phyloP scores from a whole-genome alignment of 2,329 filamentous ascomycete genomes.

The Fusarium sp. region DNA sequence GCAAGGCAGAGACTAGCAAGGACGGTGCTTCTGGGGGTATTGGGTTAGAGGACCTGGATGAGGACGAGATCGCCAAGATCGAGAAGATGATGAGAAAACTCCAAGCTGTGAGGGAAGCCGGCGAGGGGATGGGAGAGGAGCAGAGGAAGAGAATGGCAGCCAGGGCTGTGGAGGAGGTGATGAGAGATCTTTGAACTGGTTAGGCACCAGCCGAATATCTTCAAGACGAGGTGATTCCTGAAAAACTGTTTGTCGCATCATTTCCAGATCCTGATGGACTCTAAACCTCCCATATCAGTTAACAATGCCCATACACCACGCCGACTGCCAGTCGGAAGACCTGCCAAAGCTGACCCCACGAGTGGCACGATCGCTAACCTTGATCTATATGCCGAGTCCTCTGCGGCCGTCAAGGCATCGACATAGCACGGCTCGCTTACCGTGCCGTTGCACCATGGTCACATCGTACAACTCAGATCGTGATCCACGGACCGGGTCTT shows the following conservation, averaged over 20 bases:
- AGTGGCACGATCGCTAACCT: neutral
- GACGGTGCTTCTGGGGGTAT: slow-evolving; percentile 7
- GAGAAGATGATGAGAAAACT: slow-evolving; percentile 72
- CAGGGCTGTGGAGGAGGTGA: slow-evolving; percentile 70
- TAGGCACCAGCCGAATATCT: neutral
- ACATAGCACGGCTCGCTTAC: slow-evolving; percentile 17
- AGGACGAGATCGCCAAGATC: slow-evolving; percentile 66
- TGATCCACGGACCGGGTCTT: neutral
- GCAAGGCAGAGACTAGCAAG: slow-evolving; percentile 18
- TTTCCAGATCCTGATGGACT: neutral
- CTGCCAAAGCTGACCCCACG: neutral
- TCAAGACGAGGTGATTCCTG: neutral
- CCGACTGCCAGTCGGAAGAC: neutral
- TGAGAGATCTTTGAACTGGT: slow-evolving; percentile 61
- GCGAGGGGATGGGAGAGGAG: slow-evolving; percentile 66
- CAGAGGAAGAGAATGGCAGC: slow-evolving; percentile 69
- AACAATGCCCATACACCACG: neutral
- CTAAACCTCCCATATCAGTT: neutral
- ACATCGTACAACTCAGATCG: slow-evolving; percentile 25
- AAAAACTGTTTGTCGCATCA: neutral
- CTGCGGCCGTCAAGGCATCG: neutral
- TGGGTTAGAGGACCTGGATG: slow-evolving; percentile 54
- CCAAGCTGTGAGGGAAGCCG: slow-evolving; percentile 68
- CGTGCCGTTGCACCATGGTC: slow-evolving; percentile 17
- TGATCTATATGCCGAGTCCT: slow-evolving; percentile 1